Conservation (phyloP, 1,284 basidiomycete species). For the Fomes fomentarius region DNA sequence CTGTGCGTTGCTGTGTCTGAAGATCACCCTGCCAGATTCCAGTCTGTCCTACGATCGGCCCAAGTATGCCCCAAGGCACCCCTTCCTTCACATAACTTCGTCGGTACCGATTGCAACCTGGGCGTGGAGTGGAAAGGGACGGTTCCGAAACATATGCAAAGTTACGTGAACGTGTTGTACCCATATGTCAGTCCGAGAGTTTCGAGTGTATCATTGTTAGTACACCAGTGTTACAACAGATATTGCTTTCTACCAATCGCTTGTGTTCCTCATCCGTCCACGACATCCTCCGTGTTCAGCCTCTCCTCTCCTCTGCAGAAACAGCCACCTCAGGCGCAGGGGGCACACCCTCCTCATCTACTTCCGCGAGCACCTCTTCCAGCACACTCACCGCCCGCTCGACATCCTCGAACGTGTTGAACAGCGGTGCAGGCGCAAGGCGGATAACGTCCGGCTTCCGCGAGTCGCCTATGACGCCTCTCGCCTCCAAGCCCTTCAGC, state of each 20-base stretch:
- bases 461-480: conserved; percentile 90
- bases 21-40: too few species aligned
- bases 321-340: not conserved
- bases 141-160: too few species aligned
- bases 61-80: not conserved
- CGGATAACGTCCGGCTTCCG: conserved; percentile 90
- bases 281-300: conserved; percentile 2
- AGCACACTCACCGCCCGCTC: conserved; percentile 67
- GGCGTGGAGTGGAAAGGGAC: too few species aligned
- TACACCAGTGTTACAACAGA: not conserved
- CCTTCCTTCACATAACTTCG: not conserved
- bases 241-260: not conserved
- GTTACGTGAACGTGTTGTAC: not conserved
- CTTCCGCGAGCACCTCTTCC: conserved; percentile 53
- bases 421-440: conserved; percentile 82
- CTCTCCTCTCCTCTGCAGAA: too few species aligned
- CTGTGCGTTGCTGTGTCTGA: not conserved
- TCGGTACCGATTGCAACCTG: not conserved
- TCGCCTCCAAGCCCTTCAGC: conserved; percentile 59
- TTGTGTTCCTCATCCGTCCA: not conserved
- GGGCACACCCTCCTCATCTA: conserved; percentile 25
- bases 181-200: not conserved
- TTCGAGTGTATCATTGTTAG: not conserved
- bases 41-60: too few species aligned
- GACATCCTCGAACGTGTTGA: conserved; percentile 82